A percentile compares a stretch with the other conserved stretches of the same genome.
phyloP scores from a whole-genome alignment of 805 yeast species.

The Metschnikowia anglica region DNA sequence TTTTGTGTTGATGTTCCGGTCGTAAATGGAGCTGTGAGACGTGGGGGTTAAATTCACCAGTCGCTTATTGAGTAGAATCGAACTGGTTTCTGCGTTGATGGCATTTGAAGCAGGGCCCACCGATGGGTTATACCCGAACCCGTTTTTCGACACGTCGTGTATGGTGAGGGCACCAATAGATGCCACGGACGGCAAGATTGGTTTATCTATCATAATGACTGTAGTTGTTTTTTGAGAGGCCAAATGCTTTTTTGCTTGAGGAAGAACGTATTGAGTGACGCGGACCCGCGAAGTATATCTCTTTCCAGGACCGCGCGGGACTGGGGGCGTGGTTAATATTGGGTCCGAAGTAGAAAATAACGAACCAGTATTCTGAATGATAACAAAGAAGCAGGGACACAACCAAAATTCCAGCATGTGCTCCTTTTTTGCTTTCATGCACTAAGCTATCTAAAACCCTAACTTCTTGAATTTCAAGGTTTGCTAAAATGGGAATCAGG shows the following conservation, averaged over 20 bases:
- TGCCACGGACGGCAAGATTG: constrained; percentile 21
- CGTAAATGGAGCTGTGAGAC: constrained; percentile 54
- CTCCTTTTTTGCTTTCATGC: too few relatives aligned
- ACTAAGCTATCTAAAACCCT: too few relatives aligned
- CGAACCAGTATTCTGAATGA: neutral
- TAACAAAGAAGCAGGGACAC: too few relatives aligned
- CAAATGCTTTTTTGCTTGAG: neutral
- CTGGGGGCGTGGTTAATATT: neutral
- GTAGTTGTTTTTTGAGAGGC: neutral
- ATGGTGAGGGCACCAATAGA: constrained; percentile 21
- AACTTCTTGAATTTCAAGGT: too few relatives aligned
- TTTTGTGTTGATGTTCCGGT: constrained; percentile 60
- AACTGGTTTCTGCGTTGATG: constrained; percentile 39
- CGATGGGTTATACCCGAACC: constrained; percentile 47
- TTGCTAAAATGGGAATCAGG: too few relatives aligned
- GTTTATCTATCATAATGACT: constrained; percentile 19
- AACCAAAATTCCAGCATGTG: too few relatives aligned
- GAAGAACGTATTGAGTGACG: neutral
- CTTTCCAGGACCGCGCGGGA: neutral
- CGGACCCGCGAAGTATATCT: neutral
- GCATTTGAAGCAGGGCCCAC: constrained; percentile 42
- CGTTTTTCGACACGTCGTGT: constrained; percentile 21
- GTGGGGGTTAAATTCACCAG: constrained; percentile 33
- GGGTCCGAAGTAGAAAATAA: neutral
- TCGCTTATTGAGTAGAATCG: constrained; percentile 33